phyloP scores from a whole-genome alignment of 2,329 filamentous ascomycete species.

The Mycosphaerelloides madeirae region DNA sequence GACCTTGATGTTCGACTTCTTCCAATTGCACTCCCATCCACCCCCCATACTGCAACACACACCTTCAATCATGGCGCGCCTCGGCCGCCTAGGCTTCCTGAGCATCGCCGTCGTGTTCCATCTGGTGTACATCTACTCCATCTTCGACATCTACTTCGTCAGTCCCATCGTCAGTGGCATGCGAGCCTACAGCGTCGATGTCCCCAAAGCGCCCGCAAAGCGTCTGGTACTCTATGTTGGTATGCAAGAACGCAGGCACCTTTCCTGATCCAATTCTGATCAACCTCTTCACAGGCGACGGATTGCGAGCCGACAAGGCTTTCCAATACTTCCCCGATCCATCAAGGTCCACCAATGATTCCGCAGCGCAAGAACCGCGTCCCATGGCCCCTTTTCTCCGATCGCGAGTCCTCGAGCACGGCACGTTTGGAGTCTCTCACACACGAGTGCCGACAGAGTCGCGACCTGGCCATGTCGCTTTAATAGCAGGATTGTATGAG shows the following conservation, averaged over 20 bases:
- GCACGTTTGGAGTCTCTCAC: constrained; percentile 95
- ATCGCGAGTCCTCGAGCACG: constrained; percentile 79
- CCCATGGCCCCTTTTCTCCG: constrained; percentile 88
- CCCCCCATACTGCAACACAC: neutral
- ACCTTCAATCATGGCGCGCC: constrained; percentile 44
- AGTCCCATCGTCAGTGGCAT: constrained; percentile 96
- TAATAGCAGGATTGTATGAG: constrained; percentile 95
- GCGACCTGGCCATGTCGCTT: constrained; percentile 87
- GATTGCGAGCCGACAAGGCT: constrained; percentile 93
- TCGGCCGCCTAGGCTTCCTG: constrained; percentile 74
- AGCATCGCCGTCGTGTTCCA: constrained; percentile 88
- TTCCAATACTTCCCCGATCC: constrained; percentile 92
- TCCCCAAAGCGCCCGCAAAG: constrained; percentile 72
- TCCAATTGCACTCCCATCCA: too few relatives aligned
- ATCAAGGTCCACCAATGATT: constrained; percentile 54
- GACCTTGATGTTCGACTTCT: too few relatives aligned
- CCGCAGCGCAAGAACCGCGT: constrained; percentile 62
- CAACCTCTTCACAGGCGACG: constrained; percentile 58
- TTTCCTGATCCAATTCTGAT: neutral
- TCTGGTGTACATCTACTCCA: constrained; percentile 86
- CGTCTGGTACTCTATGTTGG: constrained; percentile 91
- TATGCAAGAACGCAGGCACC: constrained; percentile 30
- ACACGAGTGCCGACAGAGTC: constrained; percentile 96
- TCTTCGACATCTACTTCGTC: constrained; percentile 98
- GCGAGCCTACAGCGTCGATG: constrained; percentile 70